Percentiles rank a stretch among this genome's conserved stretches.
These are phyloP conservation scores for Nakaseomyces nivariensis DNA, from an alignment of 1,139 yeast genomes.

Conservation along the genomic window DNA sequence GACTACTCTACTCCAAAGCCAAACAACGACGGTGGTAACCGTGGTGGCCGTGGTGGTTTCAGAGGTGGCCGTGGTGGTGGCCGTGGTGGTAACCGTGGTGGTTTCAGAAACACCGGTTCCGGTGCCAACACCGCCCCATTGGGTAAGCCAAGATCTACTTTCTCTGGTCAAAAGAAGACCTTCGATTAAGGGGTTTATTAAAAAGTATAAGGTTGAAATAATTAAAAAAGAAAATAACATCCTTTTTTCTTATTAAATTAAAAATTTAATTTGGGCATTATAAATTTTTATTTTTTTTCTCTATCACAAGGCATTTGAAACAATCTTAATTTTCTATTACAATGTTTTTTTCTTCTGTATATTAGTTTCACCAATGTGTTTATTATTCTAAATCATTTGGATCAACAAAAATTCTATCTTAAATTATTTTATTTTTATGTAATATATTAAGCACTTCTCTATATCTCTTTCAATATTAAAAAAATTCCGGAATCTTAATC, in stretches of 20 bases:
- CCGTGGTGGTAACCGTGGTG: slow-evolving; percentile 31
- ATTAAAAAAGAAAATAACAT: not conserved
- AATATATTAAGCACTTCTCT: not conserved
- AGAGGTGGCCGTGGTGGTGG: slow-evolving; percentile 37
- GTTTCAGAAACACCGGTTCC: slow-evolving; percentile 31
- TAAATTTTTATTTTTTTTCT: not conserved
- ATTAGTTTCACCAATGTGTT: slow-evolving; percentile 5
- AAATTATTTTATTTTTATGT: not conserved
- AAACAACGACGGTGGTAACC: slow-evolving; percentile 32
- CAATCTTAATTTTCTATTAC: not conserved
- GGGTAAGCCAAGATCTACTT: slow-evolving; percentile 32
- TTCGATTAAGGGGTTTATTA: slow-evolving; percentile 44
- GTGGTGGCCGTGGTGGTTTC: slow-evolving; percentile 32
- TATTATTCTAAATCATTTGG: slow-evolving; percentile 1
- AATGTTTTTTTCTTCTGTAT: slow-evolving; percentile 5
- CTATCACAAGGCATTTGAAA: not conserved
- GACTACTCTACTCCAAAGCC: slow-evolving; percentile 89
- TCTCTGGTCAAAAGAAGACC: slow-evolving; percentile 70
- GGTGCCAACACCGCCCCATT: slow-evolving; percentile 54
- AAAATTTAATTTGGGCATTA: not conserved
- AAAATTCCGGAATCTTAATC: not conserved
- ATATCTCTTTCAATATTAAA: not conserved
- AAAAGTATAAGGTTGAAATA: not conserved
- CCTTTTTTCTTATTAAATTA: not conserved
- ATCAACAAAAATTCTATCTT: not conserved